Evolutionary conservation across 805 yeast genomes (phyloP), one percentile per base, ranked within the genome.

Genomic region (Candida pseudofarinosa): DNA sequence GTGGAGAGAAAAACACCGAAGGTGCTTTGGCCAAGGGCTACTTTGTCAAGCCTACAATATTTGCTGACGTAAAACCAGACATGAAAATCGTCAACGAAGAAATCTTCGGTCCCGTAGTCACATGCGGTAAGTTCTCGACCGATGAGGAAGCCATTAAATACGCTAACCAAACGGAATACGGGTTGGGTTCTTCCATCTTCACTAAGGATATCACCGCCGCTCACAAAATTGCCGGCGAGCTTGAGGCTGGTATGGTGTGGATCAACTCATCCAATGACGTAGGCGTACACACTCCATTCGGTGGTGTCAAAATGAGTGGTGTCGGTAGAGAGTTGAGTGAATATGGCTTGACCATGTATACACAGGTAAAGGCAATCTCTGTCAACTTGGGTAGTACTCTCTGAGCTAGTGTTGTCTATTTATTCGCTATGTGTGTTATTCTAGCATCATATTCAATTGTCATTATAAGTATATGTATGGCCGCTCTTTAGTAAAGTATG

Each of bases 81-180:
- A 81, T 83, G 79, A 69, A 75, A 46, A 77, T 88, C 39, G 84
- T 82, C 44, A 73, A 74, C 50, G 95, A 88, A 63, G 96, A 88
- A 65, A 86, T 88, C 45, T 88, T 88, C 62, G 96, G 96, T 15
- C 96, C 96, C 13, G 96, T 88, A 28, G 88, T 83, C 19, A 72
- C 80, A 5, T 71, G 84, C 30, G 78, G 83, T 44, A 79, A 77
- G 62, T 88, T 88, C 66, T 58, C 67, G 31, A 68, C 80, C 23
- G 84, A 80, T 50, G 83, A 79, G 39, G 90, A 87, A 56, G 95
- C 80, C 4, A 49, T 88, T 19, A 67, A 62, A 47, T 73, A 72
- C 46, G 95, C 95, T 51, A 88, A 88, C 62, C 78, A 77, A 53
- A 74, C 88, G 8, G 74, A 73, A 40, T 88, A 86, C 58, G 96